Conservation (phyloP, 2,329 filamentous ascomycete genomes). For the Colletotrichum lindemuthianum region DNA sequence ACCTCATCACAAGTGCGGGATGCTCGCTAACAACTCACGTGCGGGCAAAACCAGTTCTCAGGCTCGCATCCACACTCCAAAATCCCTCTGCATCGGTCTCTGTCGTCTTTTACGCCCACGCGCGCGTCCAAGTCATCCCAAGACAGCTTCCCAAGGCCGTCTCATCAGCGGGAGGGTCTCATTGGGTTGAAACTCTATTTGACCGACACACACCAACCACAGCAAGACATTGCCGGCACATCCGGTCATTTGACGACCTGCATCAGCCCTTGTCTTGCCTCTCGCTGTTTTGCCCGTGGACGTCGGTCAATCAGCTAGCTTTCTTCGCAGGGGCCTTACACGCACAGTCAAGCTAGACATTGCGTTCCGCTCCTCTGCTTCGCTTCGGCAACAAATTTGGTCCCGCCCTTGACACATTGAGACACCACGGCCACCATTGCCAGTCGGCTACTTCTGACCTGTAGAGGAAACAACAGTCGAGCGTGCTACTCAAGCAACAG, state of each 20-base stretch:
- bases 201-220: slow-evolving; percentile 17
- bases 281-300: background rate
- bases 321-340: background rate
- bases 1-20: too few relatives aligned
- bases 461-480: too few relatives aligned
- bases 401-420: background rate
- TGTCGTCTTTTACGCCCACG: too few relatives aligned
- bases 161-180: slow-evolving; percentile 28
- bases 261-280: slow-evolving; percentile 26
- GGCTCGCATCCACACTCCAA: too few relatives aligned
- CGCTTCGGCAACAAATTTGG: background rate
- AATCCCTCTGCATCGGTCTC: too few relatives aligned
- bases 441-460: too few relatives aligned
- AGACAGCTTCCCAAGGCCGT: slow-evolving; percentile 8
- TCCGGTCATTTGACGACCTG: slow-evolving; percentile 33
- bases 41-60: too few relatives aligned
- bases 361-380: background rate
- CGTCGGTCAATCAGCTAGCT: background rate
- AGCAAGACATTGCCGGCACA: slow-evolving; percentile 22
- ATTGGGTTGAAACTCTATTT: slow-evolving; percentile 33
- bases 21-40: too few relatives aligned
- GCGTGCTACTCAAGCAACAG: too few relatives aligned
- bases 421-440: background rate
- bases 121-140: background rate
- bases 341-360: too few relatives aligned